Percentiles rank a stretch among this genome's conserved stretches.
These are phyloP conservation scores for Backusella psychrophila DNA, from an alignment of 192 early-diverging fungal species.

Conservation along the genomic window DNA sequence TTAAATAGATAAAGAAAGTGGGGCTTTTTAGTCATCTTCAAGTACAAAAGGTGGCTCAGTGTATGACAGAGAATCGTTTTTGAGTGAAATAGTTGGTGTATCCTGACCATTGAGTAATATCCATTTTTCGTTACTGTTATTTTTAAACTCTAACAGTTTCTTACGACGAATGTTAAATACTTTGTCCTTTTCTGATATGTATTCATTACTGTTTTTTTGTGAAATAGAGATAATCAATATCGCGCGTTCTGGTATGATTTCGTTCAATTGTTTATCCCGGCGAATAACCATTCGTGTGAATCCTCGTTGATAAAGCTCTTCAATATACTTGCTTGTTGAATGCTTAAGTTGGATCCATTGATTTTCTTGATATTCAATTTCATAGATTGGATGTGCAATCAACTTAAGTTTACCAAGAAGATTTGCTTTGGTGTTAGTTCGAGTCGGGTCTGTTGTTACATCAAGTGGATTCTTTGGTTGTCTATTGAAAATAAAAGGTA, in stretches of 20 bases:
- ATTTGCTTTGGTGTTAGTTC: background rate
- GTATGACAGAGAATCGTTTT: background rate
- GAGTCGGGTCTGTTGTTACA: background rate
- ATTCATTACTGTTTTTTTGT: background rate
- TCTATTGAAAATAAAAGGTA: background rate
- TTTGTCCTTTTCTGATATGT: background rate
- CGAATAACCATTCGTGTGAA: background rate
- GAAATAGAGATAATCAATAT: background rate
- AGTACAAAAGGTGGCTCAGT: background rate
- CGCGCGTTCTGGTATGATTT: background rate
- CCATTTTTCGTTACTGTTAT: background rate
- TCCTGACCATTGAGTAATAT: background rate
- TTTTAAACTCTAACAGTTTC: background rate
- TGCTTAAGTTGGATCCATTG: background rate
- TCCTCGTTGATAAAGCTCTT: background rate
- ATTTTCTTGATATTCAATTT: constrained; percentile 4
- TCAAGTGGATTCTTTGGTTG: background rate
- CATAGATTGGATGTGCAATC: background rate
- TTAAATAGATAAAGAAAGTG: background rate
- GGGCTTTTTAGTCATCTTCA: background rate
- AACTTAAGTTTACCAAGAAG: background rate
- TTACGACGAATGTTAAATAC: background rate
- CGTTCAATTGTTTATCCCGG: background rate
- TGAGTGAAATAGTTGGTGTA: background rate
- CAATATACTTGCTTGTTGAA: background rate